Evolutionary conservation across 441 rosid species (phyloP).

Genomic region (Gossypium schwendimanii): DNA sequence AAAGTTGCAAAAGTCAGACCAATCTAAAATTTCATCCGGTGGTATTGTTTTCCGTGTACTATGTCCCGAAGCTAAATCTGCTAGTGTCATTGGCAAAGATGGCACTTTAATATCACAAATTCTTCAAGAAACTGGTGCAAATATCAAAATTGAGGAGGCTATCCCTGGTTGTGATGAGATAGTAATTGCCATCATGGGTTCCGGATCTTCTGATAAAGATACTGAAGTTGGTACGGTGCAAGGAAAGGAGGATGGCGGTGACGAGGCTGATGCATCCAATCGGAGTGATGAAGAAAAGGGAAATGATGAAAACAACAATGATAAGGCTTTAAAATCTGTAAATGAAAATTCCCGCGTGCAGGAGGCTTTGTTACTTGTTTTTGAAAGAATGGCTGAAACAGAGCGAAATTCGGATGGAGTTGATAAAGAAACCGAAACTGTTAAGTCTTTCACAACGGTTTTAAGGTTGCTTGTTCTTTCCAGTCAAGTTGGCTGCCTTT

Average conservation of each 20-base stretch:
- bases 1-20: conserved; percentile 39
- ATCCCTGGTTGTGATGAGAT: conserved; percentile 55
- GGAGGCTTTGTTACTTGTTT: conserved; percentile 53
- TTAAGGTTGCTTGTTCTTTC: conserved; percentile 57
- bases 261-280: conserved; percentile 24
- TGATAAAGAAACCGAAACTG: conserved; percentile 31
- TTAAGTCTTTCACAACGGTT: conserved; percentile 26
- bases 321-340: conserved; percentile 25
- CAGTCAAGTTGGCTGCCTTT: conserved; percentile 57
- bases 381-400: conserved; percentile 48
- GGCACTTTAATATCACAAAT: conserved; percentile 39
- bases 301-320: conserved; percentile 21
- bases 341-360: conserved; percentile 36
- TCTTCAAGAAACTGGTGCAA: conserved; percentile 46
- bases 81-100: conserved; percentile 34
- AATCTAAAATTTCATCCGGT: conserved; percentile 20
- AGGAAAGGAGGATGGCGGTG: conserved; percentile 25
- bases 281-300: conserved; percentile 27
- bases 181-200: conserved; percentile 34
- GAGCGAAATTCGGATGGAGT: conserved; percentile 28
- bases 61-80: conserved; percentile 39
- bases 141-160: conserved; percentile 47
- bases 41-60: conserved; percentile 37
- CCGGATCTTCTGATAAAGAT: conserved; percentile 28
- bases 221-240: conserved; percentile 24